Evolutionary conservation across 768 basidiomycete species (phyloP).

Genomic region (Heimioporus sp.): DNA sequence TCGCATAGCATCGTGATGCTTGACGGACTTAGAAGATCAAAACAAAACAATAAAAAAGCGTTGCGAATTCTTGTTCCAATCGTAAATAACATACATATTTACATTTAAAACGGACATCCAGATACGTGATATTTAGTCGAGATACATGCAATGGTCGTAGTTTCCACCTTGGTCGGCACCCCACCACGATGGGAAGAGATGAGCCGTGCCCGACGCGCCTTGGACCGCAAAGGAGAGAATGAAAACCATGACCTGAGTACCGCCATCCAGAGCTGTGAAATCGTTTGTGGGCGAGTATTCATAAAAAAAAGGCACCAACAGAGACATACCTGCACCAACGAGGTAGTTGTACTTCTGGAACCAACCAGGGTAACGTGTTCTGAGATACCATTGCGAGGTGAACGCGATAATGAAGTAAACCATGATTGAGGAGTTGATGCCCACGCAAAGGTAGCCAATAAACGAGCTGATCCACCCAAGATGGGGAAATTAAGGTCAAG

Average conservation of each 20-base stretch:
- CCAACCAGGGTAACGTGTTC: conserved; percentile 35
- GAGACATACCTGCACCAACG: too few species aligned
- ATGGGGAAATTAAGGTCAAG: neutral
- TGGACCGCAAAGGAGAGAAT: conserved; percentile 49
- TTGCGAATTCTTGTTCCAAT: too few species aligned
- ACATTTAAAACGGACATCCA: too few species aligned
- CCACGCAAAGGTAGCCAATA: conserved; percentile 19
- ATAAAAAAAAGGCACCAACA: too few species aligned
- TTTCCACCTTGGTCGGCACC: conserved; percentile 53
- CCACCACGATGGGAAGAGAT: conserved; percentile 58
- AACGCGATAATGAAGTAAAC: conserved; percentile 27
- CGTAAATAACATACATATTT: too few species aligned
- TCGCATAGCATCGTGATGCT: too few species aligned
- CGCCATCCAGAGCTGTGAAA: conserved; percentile 34
- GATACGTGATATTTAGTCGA: too few species aligned
- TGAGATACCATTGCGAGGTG: conserved; percentile 37
- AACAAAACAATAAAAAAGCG: too few species aligned
- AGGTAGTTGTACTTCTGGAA: conserved; percentile 41
- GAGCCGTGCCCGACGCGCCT: conserved; percentile 47
- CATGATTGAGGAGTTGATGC: conserved; percentile 28
- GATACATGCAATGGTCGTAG: conserved; percentile 25
- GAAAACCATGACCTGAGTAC: conserved; percentile 53
- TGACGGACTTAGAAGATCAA: too few species aligned
- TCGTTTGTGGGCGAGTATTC: too few species aligned
- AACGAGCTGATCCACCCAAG: too few species aligned